Conservation (phyloP, 2,329 filamentous ascomycete species). For the Diatrype stigma region DNA sequence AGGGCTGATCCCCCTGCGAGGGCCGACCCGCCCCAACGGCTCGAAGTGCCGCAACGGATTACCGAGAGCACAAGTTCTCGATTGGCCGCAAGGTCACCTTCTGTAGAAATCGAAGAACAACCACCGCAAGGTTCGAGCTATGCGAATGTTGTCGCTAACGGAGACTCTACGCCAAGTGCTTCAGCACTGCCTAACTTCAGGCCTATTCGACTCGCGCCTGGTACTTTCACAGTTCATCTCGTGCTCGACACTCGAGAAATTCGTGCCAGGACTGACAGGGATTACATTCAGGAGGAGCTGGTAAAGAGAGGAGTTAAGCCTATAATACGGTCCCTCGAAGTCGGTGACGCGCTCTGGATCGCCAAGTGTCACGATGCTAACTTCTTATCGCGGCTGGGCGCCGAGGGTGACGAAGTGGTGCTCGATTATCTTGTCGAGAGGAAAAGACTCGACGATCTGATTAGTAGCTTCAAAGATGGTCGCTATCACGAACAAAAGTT, state of each 20-base stretch:
- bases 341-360: conserved; percentile 77
- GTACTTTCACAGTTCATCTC: conserved; percentile 67
- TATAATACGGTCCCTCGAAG: conserved; percentile 63
- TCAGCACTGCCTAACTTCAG: conserved; percentile 43
- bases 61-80: conserved; percentile 8
- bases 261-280: conserved; percentile 65
- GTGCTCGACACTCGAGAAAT: conserved; percentile 74
- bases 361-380: conserved; percentile 63
- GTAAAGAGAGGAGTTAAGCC: conserved; percentile 61
- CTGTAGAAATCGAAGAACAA: conserved; percentile 16
- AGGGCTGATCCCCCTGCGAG: conserved; percentile 8
- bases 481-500: conserved; percentile 85
- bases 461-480: conserved; percentile 77
- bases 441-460: conserved; percentile 74
- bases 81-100: conserved; percentile 12
- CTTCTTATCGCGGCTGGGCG: conserved; percentile 52
- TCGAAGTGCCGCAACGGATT: conserved; percentile 5
- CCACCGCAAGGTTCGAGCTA: conserved; percentile 21
- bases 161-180: conserved; percentile 19
- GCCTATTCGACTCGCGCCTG: conserved; percentile 59
- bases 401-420: conserved; percentile 65
- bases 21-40: conserved; percentile 11
- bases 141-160: conserved; percentile 38
- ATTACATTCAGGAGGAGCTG: conserved; percentile 73
- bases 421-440: conserved; percentile 79